Evolutionary conservation across 768 basidiomycete species (phyloP), one percentile per base, ranked within the genome.

Genomic region (Tulasnella sp.): DNA sequence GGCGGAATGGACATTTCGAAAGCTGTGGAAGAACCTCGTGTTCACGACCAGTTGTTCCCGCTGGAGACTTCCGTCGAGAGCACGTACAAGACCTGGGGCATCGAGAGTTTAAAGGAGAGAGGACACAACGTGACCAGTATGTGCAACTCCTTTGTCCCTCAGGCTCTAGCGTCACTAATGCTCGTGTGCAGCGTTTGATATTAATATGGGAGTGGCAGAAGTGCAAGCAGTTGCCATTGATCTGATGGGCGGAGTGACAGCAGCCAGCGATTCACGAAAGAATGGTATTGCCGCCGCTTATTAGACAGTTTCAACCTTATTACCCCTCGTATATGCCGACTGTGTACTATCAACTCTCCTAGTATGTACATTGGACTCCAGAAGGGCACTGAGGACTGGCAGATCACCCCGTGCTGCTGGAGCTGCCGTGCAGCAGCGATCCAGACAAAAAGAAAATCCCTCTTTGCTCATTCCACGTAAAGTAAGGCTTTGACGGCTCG

Each of bases 231-330:
- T 87, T 10, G 89, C 94, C 2, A 75, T 89, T 79, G 87, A 86
- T 77, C 80, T 85, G 68, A 88, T 91, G 75, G 90, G 88, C 9
- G 85, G 83, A 71, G 87, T 96, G 38, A 68, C 82, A 93, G 96
- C 94, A 80, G 93, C 94, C 12, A 95, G 94, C 83, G 96, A 98
- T 85, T 95, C 94, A 27, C 89, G 96, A 83, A 97, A 97, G 87
- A 93, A 95, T 81, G 96, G 96, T n/a, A 89, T 96, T 58, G 94
- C 96, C 6, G 91, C 93, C 72, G 96, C 93, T 3, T 97, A 96
- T 85, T 95, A 77, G 62, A 75, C 44, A 48, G 21, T 48, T 34
- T 10, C 18, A n/a, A 62, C 58, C 5, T 74, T 38, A 39, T 74
- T 39, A 39, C 34, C 19, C 44, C 72, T 46, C 44, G 6, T 39